phyloP scores from a whole-genome alignment of 2,329 filamentous ascomycete genomes.

The Teratosphaeria gauchensis region DNA sequence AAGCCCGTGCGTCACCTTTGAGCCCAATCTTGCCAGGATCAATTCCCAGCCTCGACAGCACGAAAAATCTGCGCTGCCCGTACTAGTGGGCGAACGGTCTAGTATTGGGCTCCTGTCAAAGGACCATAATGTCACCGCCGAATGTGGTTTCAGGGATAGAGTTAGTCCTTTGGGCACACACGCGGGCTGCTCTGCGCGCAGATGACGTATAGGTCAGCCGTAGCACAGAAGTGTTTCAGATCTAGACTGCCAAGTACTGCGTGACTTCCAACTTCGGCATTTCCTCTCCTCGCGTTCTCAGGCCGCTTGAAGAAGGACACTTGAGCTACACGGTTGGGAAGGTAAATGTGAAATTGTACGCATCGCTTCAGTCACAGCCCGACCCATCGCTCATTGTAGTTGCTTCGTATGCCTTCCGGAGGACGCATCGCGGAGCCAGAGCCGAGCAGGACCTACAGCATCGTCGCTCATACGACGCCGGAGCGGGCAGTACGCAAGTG shows the following conservation, averaged over 20 bases:
- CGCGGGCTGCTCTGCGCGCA: background rate
- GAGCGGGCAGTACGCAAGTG: background rate
- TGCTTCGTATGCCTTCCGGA: background rate
- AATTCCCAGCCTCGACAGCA: background rate
- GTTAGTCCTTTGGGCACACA: background rate
- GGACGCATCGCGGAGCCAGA: background rate
- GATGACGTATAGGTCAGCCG: background rate
- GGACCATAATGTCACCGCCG: background rate
- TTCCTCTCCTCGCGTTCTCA: background rate
- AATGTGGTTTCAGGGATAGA: background rate
- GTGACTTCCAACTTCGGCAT: background rate
- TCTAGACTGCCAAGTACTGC: background rate
- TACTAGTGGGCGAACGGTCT: background rate
- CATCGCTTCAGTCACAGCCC: no score
- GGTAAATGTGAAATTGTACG: background rate
- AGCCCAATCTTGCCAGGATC: background rate
- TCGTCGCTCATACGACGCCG: background rate
- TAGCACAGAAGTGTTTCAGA: background rate
- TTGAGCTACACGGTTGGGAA: no score
- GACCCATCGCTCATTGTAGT: background rate
- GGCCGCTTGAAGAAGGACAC: background rate
- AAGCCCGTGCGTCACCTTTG: background rate
- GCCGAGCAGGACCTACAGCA: background rate
- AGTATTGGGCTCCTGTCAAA: background rate
- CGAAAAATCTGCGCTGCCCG: background rate